Evolutionary conservation across 2,329 filamentous ascomycete species (phyloP).

Genomic region (Pestalotiopsis sp.): DNA sequence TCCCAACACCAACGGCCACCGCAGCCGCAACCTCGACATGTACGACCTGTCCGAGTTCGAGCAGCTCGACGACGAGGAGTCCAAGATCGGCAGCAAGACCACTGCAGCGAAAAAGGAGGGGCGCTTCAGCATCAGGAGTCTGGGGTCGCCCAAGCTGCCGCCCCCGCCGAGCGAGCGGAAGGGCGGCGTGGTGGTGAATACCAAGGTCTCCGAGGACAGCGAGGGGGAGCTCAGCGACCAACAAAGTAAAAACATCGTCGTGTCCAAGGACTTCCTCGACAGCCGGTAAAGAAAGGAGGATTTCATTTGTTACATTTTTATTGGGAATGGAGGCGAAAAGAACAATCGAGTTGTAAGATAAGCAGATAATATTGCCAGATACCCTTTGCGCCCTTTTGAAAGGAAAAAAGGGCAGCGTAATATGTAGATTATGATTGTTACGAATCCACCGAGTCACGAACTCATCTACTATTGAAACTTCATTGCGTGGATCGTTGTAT

Average conservation of each 20-base stretch:
- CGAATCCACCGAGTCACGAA: not conserved
- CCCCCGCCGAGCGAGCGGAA: not conserved
- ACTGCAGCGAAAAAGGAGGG: not conserved
- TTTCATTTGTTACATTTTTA: too few relatives aligned
- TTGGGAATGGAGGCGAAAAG: too few relatives aligned
- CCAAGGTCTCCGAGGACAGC: conserved; percentile 15
- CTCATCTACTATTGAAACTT: not conserved
- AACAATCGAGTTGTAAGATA: not conserved
- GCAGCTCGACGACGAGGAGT: conserved; percentile 10
- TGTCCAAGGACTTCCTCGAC: not conserved
- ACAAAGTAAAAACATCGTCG: not conserved
- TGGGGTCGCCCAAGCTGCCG: not conserved
- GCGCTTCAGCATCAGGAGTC: not conserved
- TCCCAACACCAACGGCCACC: not conserved
- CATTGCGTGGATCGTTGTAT: too few relatives aligned
- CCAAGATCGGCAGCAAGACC: not conserved
- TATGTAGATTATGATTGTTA: not conserved
- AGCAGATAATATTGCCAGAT: not conserved
- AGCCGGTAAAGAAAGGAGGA: not conserved
- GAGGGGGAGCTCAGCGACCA: conserved; percentile 11
- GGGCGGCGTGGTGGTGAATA: not conserved
- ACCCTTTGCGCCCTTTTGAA: not conserved
- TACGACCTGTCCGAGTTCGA: conserved; percentile 9
- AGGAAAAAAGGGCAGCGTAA: not conserved
- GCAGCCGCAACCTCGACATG: conserved; percentile 7